phyloP scores from a whole-genome alignment of 169 alveolate genomes.

The Cystoisospora suis region DNA sequence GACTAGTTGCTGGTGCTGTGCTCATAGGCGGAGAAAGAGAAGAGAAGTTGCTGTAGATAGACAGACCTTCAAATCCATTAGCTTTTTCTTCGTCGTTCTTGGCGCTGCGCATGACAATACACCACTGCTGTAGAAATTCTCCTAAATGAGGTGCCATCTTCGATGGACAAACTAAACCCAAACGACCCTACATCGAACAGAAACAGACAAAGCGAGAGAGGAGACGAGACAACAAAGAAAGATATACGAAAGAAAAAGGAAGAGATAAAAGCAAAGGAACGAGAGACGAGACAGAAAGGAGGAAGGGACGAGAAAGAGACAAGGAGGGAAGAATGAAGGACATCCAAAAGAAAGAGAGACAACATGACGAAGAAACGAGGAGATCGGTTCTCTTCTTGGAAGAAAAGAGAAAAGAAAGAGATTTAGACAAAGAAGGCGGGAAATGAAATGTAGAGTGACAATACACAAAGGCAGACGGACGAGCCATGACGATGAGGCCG shows the following conservation, averaged over 20 bases:
- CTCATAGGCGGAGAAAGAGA: not conserved
- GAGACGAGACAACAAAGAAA: not conserved
- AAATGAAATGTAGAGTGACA: too few relatives aligned
- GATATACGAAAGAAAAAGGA: not conserved
- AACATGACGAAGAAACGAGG: too few relatives aligned
- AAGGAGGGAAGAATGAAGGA: too few relatives aligned
- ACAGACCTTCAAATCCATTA: constrained; percentile 66
- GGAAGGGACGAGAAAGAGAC: not conserved
- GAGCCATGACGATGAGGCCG: too few relatives aligned
- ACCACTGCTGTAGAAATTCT: constrained; percentile 60
- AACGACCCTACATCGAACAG: constrained; percentile 56
- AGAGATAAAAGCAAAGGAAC: not conserved
- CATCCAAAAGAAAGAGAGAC: too few relatives aligned
- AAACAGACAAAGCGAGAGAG: not conserved
- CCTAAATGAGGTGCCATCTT: constrained; percentile 64
- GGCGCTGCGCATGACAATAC: constrained; percentile 65
- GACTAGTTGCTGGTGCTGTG: too few relatives aligned
- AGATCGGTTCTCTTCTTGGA: too few relatives aligned
- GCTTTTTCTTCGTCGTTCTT: constrained; percentile 71
- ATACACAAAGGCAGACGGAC: too few relatives aligned
- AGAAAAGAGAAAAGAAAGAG: too few relatives aligned
- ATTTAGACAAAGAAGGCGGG: too few relatives aligned
- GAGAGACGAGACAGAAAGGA: too few relatives aligned
- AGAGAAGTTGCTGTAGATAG: not conserved
- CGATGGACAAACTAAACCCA: constrained; percentile 66